These are phyloP conservation scores for Epichloe uncinata DNA, from an alignment of 2,329 filamentous ascomycete genomes.

Conservation along the genomic window DNA sequence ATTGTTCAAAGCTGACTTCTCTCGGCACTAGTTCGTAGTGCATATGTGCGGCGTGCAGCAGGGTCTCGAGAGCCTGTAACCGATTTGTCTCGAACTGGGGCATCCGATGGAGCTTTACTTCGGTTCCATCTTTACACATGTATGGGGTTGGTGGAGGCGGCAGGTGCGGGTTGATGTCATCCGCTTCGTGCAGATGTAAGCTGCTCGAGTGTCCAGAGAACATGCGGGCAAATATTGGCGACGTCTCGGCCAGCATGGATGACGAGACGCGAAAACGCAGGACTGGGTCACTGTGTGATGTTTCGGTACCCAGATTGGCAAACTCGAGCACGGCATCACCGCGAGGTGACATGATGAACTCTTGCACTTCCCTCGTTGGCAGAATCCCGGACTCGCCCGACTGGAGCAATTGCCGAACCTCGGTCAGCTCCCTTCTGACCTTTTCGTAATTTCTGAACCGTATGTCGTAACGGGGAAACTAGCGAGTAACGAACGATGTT, in stretches of 20 bases:
- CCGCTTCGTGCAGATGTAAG: conserved; percentile 21
- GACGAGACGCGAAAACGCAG: conserved; percentile 39
- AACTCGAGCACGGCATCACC: conserved; percentile 41
- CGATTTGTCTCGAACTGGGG: conserved; percentile 34
- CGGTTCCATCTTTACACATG: conserved; percentile 28
- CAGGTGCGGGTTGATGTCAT: conserved; percentile 21
- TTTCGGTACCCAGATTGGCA: conserved; percentile 25
- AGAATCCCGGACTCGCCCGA: conserved; percentile 27
- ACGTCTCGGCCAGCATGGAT: conserved; percentile 35
- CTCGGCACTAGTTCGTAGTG: conserved; percentile 32
- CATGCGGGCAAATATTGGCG: conserved; percentile 37
- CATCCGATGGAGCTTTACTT: conserved; percentile 37
- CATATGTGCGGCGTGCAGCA: conserved; percentile 39
- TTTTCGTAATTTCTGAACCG: conserved; percentile 34
- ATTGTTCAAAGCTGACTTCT: conserved; percentile 32
- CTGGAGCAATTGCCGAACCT: conserved; percentile 27
- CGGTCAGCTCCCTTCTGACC: conserved; percentile 27
- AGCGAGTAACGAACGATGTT: neutral
- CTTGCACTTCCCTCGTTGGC: conserved; percentile 24
- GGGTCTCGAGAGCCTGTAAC: conserved; percentile 27
- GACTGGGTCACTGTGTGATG: conserved; percentile 21
- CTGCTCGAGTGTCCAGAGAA: conserved; percentile 23
- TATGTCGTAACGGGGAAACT: conserved; percentile 32
- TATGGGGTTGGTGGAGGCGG: conserved; percentile 23
- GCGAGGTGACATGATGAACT: conserved; percentile 28